Conservation (phyloP, 371 early-diverging fungal genomes). For the Circinella minor region DNA sequence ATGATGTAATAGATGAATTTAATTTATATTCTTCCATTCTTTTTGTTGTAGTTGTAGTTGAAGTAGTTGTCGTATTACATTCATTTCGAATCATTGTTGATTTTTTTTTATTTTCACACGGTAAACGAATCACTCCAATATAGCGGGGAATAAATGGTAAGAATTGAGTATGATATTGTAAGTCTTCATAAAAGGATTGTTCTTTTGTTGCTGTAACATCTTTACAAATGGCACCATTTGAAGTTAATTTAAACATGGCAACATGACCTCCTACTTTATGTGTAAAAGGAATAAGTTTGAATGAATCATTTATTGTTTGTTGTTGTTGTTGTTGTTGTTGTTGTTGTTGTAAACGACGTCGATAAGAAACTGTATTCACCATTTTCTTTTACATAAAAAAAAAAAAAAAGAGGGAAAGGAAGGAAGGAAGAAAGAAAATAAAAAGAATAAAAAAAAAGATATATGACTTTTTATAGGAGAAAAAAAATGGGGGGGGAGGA, state of each 20-base stretch:
- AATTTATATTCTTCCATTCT: neutral
- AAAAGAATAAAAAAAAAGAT: slow-evolving; percentile 5
- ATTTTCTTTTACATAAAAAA: slow-evolving; percentile 12
- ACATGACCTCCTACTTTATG: slow-evolving; percentile 52
- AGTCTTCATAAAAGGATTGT: slow-evolving; percentile 31
- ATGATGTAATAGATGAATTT: neutral
- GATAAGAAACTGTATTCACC: slow-evolving; percentile 10
- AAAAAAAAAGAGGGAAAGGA: slow-evolving; percentile 5
- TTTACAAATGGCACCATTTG: slow-evolving; percentile 44
- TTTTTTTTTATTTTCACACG: neutral
- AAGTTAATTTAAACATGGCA: slow-evolving; percentile 41
- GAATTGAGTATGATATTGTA: slow-evolving; percentile 33
- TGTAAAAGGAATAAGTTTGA: slow-evolving; percentile 38
- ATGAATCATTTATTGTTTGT: slow-evolving; percentile 10
- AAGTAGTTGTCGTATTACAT: neutral
- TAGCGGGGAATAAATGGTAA: slow-evolving; percentile 41
- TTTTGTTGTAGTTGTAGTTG: neutral
- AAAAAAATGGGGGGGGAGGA: no score
- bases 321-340: no score
- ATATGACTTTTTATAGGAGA: neutral
- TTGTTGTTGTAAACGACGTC: no score
- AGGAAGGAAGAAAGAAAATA: slow-evolving; percentile 5
- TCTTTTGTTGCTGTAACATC: slow-evolving; percentile 36
- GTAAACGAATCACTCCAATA: slow-evolving; percentile 34
- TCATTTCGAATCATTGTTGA: no score